Evolutionary conservation across 441 rosid species (phyloP).

Genomic region (Eutrema salsugineum): DNA sequence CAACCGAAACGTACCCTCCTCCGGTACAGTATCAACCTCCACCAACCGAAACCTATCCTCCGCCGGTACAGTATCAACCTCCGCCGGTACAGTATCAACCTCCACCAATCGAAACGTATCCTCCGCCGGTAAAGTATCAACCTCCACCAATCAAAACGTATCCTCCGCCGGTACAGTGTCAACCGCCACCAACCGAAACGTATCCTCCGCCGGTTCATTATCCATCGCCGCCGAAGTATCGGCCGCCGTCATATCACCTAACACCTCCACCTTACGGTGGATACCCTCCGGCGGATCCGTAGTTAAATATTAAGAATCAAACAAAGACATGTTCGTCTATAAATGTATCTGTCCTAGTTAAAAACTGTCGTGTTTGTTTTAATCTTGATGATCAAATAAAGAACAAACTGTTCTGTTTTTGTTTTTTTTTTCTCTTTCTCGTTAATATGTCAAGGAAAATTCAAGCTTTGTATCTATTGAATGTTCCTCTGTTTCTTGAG

Average conservation of each 20-base stretch:
- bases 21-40: not conserved
- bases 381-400: not conserved
- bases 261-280: slow-evolving; percentile 19
- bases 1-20: not conserved
- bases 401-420: not conserved
- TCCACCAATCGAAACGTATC: not conserved
- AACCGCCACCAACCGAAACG: not conserved
- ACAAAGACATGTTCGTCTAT: not conserved
- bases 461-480: too few species aligned
- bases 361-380: not conserved
- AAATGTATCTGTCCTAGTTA: not conserved
- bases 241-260: not conserved
- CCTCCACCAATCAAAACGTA: not conserved
- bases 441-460: too few species aligned
- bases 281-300: not conserved
- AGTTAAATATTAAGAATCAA: not conserved
- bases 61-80: not conserved
- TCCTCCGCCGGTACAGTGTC: not conserved
- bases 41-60: not conserved
- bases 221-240: not conserved
- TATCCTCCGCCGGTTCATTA: not conserved
- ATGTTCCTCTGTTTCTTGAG: too few species aligned
- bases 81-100: not conserved
- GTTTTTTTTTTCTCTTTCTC: too few species aligned
- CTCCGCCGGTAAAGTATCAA: not conserved